Evolutionary conservation across 2,329 filamentous ascomycete species (phyloP).

Genomic region (Ophiostoma australiae): DNA sequence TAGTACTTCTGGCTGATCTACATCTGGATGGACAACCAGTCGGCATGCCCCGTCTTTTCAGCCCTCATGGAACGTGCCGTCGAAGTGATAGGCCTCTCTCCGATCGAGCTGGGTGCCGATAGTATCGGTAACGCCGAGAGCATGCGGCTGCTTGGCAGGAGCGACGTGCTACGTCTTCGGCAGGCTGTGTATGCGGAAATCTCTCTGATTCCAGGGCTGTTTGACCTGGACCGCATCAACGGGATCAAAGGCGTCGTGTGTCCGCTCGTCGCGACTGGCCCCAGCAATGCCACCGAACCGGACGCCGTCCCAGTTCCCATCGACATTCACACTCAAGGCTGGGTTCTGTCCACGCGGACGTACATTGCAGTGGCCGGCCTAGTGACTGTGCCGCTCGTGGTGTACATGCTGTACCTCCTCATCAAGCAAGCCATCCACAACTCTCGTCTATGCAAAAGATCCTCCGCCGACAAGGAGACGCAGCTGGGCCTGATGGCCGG

Average conservation of each 20-base stretch:
- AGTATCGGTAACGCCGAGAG: not conserved
- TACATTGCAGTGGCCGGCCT: not conserved
- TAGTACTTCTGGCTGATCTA: constrained; percentile 10
- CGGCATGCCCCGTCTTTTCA: not conserved
- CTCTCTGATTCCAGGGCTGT: not conserved
- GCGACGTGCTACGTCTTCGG: not conserved
- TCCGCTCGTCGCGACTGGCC: not conserved
- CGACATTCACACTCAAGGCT: not conserved
- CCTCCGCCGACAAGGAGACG: not conserved
- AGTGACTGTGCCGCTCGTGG: not conserved
- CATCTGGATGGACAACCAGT: constrained; percentile 10
- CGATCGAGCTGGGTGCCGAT: not conserved
- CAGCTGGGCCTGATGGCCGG: not conserved
- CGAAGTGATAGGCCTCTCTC: not conserved
- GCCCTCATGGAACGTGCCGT: not conserved
- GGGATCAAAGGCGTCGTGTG: not conserved
- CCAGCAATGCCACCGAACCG: not conserved
- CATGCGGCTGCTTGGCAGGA: not conserved
- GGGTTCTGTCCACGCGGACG: not conserved
- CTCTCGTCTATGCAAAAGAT: not conserved
- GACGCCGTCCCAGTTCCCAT: not conserved
- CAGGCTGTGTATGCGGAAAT: not conserved
- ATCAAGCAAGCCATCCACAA: not conserved
- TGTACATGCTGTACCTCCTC: not conserved
- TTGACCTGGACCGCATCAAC: not conserved